phyloP scores from a whole-genome alignment of 164 flowering plant genomes.

The Pachysandra terminalis region DNA sequence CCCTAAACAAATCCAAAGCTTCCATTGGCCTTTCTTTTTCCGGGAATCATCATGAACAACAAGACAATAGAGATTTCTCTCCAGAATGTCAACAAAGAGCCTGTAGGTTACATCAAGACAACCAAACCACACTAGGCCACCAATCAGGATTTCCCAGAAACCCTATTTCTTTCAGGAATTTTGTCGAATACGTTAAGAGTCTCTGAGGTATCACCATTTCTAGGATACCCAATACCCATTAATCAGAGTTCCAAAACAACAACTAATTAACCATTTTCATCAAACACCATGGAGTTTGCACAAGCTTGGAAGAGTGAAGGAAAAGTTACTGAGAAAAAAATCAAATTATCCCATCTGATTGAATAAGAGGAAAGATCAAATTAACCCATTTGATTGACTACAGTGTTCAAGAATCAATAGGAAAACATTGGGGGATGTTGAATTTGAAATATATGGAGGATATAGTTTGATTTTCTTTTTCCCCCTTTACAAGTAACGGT shows the following conservation, averaged over 20 bases:
- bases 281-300: conserved; percentile 6
- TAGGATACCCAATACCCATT: conserved; percentile 23
- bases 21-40: conserved; percentile 22
- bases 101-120: conserved; percentile 17
- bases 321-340: conserved; percentile 10
- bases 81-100: conserved; percentile 23
- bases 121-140: conserved; percentile 22
- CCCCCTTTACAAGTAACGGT: too few relatives aligned
- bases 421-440: conserved; percentile 9
- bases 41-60: conserved; percentile 32
- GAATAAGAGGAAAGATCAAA: conserved; percentile 7
- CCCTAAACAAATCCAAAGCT: conserved; percentile 25
- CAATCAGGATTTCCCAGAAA: conserved; percentile 30
- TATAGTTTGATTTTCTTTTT: too few relatives aligned
- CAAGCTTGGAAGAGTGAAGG: conserved; percentile 19
- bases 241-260: conserved; percentile 21
- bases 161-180: conserved; percentile 27
- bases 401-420: conserved; percentile 25
- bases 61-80: conserved; percentile 24
- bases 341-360: conserved; percentile 4
- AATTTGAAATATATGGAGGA: too few relatives aligned
- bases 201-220: conserved; percentile 17
- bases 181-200: conserved; percentile 18
- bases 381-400: conserved; percentile 20
- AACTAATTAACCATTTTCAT: conserved; percentile 17